Evolutionary conservation across 441 rosid genomes (phyloP).

Genomic region (Flueggea neowawraea): DNA sequence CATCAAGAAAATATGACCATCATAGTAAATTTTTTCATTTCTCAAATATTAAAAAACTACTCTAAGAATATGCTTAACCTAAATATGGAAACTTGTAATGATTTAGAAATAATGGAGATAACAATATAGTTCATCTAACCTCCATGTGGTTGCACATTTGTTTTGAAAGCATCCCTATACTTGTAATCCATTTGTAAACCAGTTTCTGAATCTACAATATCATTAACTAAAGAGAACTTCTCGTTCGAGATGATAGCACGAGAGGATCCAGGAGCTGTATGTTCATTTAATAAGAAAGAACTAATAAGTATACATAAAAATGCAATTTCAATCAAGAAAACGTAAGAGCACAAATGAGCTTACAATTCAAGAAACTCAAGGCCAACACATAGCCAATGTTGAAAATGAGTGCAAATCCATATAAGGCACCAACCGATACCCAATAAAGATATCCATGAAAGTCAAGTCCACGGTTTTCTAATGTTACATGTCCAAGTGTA

Average conservation of each 20-base stretch:
- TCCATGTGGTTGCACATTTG: too few relatives aligned
- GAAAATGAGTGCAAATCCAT: conserved; percentile 28
- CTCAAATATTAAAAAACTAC: too few relatives aligned
- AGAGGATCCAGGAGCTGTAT: conserved; percentile 1
- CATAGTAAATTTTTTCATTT: too few relatives aligned
- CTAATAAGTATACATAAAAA: conserved; percentile 15
- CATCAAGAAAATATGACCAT: not conserved
- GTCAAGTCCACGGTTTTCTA: conserved; percentile 25
- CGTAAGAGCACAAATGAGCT: not conserved
- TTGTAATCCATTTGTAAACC: too few relatives aligned
- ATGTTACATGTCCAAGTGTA: conserved; percentile 17
- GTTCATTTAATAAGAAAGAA: conserved; percentile 6
- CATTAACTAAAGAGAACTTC: too few relatives aligned
- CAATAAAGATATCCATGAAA: conserved; percentile 31
- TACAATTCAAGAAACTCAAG: conserved; percentile 29
- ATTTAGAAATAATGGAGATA: not conserved
- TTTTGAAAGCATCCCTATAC: too few relatives aligned
- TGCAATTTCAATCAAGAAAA: conserved; percentile 8
- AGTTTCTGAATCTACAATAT: too few relatives aligned
- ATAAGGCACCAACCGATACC: conserved; percentile 31
- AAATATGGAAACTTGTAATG: too few relatives aligned
- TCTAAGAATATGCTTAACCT: too few relatives aligned
- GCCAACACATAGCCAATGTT: conserved; percentile 29
- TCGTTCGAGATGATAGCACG: too few relatives aligned
- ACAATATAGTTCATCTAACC: too few relatives aligned